Evolutionary conservation across 2,329 filamentous ascomycete genomes (phyloP).

Genomic region (Dothideomycetes sp.): DNA sequence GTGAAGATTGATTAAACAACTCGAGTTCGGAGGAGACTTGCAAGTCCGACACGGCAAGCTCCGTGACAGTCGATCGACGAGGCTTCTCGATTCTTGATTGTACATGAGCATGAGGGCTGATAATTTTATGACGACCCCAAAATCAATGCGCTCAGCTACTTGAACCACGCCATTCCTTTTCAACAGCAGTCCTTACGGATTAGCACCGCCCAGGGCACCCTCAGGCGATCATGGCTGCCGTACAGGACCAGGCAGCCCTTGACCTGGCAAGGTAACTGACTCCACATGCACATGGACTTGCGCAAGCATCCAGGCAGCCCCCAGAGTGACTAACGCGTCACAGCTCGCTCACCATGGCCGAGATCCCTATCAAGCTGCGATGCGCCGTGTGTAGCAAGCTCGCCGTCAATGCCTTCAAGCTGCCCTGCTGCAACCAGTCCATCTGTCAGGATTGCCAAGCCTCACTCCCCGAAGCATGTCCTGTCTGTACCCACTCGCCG

Average conservation of each 20-base stretch:
- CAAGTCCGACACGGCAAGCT: no score
- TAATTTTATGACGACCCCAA: no score
- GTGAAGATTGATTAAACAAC: no score
- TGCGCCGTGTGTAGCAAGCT: conserved; percentile 90
- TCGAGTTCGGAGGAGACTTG: no score
- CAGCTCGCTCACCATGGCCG: conserved; percentile 69
- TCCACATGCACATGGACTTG: neutral
- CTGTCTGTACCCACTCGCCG: conserved; percentile 86
- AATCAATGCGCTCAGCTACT: no score
- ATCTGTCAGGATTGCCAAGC: conserved; percentile 85
- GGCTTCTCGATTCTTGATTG: no score
- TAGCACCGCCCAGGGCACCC: no score
- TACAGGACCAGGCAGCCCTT: conserved; percentile 16
- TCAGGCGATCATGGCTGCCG: conserved; percentile 13
- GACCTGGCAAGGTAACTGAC: conserved; percentile 23
- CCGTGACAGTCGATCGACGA: no score
- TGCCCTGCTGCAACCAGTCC: conserved; percentile 90
- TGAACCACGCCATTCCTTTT: no score
- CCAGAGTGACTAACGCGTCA: conserved; percentile 13
- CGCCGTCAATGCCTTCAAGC: conserved; percentile 79
- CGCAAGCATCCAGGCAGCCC: neutral
- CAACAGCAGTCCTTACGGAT: no score
- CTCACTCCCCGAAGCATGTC: conserved; percentile 62
- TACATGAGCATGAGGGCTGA: no score
- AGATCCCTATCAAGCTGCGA: conserved; percentile 91